Percentiles rank a stretch among this genome's conserved stretches.
phyloP scores from a whole-genome alignment of 768 basidiomycete species.

The Termitomyces bulborhizus region DNA sequence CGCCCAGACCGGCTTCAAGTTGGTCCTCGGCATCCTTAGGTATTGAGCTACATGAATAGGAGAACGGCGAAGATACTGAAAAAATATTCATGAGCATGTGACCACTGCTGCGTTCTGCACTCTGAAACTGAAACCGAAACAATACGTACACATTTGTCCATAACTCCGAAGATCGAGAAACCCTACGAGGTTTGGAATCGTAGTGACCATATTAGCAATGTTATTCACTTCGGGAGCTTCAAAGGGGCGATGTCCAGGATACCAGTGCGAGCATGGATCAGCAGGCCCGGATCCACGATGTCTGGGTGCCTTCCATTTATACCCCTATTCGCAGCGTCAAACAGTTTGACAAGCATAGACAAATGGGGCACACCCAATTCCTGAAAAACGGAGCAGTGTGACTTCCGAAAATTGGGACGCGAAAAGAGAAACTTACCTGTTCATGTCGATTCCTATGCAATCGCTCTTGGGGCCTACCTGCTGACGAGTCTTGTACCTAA shows the following conservation, averaged over 20 bases:
- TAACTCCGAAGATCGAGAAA: slow-evolving; percentile 79
- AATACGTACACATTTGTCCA: slow-evolving; percentile 69
- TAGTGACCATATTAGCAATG: slow-evolving; percentile 61
- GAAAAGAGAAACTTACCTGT: slow-evolving; percentile 38
- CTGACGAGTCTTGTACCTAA: slow-evolving; percentile 69
- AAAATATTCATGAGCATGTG: neutral
- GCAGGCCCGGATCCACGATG: slow-evolving; percentile 20
- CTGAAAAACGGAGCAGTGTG: slow-evolving; percentile 22
- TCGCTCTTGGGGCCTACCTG: slow-evolving; percentile 37
- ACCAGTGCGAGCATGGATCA: slow-evolving; percentile 71
- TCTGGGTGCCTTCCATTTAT: slow-evolving; percentile 52
- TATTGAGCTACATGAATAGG: slow-evolving; percentile 56
- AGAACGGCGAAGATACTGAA: slow-evolving; percentile 73
- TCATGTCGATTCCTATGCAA: slow-evolving; percentile 75
- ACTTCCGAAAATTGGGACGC: neutral
- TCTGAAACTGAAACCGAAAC: neutral
- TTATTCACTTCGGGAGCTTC: slow-evolving; percentile 73
- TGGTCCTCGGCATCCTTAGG: slow-evolving; percentile 67
- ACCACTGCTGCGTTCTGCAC: neutral
- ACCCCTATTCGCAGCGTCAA: slow-evolving; percentile 40
- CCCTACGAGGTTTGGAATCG: slow-evolving; percentile 45
- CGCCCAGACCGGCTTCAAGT: slow-evolving; percentile 59
- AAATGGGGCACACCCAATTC: slow-evolving; percentile 46
- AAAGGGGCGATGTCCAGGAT: slow-evolving; percentile 68
- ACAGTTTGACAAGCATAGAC: neutral